A percentile compares a stretch with the other conserved stretches of the same genome.
These are phyloP conservation scores for Zymoseptoria pseudotritici DNA, from an alignment of 2,329 filamentous ascomycete species.

Conservation along the genomic window DNA sequence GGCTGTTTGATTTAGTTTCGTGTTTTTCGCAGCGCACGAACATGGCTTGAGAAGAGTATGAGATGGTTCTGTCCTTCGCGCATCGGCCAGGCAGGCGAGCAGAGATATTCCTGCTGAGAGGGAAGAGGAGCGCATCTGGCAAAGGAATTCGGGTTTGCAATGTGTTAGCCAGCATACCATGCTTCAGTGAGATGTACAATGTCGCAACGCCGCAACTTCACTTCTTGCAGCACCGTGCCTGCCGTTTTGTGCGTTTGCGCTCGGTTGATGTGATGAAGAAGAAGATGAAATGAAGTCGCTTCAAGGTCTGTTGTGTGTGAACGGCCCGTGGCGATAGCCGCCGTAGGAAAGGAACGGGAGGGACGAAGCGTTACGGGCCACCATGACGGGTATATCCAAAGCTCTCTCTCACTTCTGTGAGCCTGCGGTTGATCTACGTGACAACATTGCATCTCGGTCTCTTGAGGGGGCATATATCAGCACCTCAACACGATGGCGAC, in stretches of 20 bases:
- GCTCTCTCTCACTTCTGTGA: not conserved
- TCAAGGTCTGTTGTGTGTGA: not conserved
- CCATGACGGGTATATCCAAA: not conserved
- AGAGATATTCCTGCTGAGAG: constrained; percentile 1
- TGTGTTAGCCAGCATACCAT: not conserved
- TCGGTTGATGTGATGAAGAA: not conserved
- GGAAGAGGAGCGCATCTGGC: constrained; percentile 12
- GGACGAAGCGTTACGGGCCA: not conserved
- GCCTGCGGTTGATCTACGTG: not conserved
- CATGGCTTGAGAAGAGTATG: not conserved
- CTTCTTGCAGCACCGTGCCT: not conserved
- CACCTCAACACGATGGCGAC: constrained; percentile 14
- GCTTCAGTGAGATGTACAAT: constrained; percentile 1
- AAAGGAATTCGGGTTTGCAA: constrained; percentile 8
- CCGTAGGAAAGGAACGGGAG: not conserved
- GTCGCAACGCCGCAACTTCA: not conserved
- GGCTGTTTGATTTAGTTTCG: not conserved
- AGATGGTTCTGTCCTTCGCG: not conserved
- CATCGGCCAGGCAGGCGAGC: constrained; percentile 5
- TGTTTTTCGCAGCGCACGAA: not conserved
- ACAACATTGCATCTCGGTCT: not conserved
- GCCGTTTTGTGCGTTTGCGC: not conserved
- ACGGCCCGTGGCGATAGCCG: not conserved
- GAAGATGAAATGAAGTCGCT: constrained; percentile 1
- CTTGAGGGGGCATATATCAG: not conserved